These are phyloP conservation scores for Hypomontagnella monticulosa DNA, from an alignment of 495 filamentous ascomycete species.

Conservation along the genomic window DNA sequence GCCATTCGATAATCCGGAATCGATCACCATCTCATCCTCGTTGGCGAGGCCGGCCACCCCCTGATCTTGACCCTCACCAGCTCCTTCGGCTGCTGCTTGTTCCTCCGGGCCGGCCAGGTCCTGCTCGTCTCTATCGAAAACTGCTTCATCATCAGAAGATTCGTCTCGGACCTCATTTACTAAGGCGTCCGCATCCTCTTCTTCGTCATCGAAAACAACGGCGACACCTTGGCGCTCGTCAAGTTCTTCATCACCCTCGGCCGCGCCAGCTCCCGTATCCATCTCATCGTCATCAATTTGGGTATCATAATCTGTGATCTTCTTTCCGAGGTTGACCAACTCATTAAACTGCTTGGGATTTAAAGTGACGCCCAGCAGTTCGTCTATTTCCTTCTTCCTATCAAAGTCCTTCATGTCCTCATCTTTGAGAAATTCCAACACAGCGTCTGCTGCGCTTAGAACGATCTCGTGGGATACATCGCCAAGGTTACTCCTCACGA, in stretches of 20 bases:
- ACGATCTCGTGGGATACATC: constrained; percentile 93
- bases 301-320: constrained; percentile 98
- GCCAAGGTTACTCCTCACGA: constrained; percentile 86
- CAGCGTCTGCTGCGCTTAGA: constrained; percentile 93
- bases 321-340: constrained; percentile 95
- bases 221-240: constrained; percentile 96
- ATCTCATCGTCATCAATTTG: constrained; percentile 96
- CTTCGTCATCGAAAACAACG: constrained; percentile 93
- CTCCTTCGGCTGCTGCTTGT: constrained; percentile 61
- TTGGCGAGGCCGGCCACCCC: constrained; percentile 61
- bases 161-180: constrained; percentile 85
- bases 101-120: constrained; percentile 67
- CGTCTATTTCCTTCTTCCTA: constrained; percentile 97
- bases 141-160: constrained; percentile 78
- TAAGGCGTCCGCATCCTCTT: constrained; percentile 85
- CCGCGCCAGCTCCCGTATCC: constrained; percentile 69
- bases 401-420: constrained; percentile 97
- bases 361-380: constrained; percentile 83
- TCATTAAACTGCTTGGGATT: constrained; percentile 95
- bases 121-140: constrained; percentile 69
- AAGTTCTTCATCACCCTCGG: constrained; percentile 71
- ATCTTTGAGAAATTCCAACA: constrained; percentile 91
- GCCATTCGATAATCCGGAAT: constrained; percentile 62
- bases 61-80: constrained; percentile 60
- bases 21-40: constrained; percentile 82